These are phyloP conservation scores for Tetrahymena borealis DNA, from an alignment of 73 alveolate species.

Conservation along the genomic window DNA sequence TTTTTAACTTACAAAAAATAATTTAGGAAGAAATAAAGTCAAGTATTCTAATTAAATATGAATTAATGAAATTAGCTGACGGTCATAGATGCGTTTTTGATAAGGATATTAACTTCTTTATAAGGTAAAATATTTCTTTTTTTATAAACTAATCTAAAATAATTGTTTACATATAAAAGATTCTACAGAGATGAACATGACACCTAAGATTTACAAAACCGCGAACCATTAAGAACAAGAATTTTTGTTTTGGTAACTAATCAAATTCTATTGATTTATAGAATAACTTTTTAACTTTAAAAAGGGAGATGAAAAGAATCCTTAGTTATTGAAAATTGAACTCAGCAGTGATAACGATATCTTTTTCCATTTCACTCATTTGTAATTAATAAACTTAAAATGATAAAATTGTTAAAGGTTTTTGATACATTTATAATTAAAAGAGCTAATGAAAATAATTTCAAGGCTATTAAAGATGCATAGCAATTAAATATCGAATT, in stretches of 20 bases:
- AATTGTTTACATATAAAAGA: neutral
- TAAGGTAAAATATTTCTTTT: neutral
- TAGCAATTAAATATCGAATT: constrained; percentile 5
- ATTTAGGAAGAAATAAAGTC: too few relatives aligned
- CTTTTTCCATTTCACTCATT: constrained; percentile 30
- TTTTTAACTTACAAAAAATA: too few relatives aligned
- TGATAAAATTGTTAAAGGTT: neutral
- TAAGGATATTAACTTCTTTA: neutral
- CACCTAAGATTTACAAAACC: neutral
- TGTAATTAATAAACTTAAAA: neutral
- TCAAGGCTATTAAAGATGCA: constrained; percentile 16
- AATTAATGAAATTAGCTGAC: too few relatives aligned
- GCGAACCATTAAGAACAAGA: neutral
- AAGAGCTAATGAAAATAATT: constrained; percentile 27
- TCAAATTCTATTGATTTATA: neutral
- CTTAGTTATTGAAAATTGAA: constrained; percentile 21
- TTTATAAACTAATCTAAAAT: neutral
- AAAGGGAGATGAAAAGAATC: constrained; percentile 24
- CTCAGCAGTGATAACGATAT: constrained; percentile 35
- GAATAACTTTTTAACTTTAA: neutral
- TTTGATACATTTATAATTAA: neutral
- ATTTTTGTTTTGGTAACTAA: neutral
- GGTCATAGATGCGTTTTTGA: neutral
- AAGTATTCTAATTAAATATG: too few relatives aligned
- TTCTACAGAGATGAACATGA: neutral